phyloP scores from a whole-genome alignment of 2,329 filamentous ascomycete species.

The Chrysosporium queenslandicum region DNA sequence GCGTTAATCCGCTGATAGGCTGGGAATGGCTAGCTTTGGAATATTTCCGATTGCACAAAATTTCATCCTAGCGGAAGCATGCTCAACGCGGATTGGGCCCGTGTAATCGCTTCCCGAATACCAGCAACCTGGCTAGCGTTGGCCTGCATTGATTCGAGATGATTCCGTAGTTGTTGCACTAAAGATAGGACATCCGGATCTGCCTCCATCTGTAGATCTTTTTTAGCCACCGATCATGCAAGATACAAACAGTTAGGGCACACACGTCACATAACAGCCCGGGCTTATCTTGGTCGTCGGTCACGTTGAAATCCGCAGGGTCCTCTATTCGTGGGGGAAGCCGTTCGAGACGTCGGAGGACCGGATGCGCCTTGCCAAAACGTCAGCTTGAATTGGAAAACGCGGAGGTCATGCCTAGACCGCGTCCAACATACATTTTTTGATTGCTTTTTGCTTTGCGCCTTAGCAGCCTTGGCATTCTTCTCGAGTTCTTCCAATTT shows the following conservation, averaged over 20 bases:
- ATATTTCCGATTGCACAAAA: background rate
- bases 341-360: slow-evolving; percentile 27
- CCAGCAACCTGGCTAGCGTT: slow-evolving; percentile 32
- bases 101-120: slow-evolving; percentile 30
- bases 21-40: background rate
- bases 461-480: slow-evolving; percentile 34
- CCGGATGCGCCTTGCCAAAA: slow-evolving; percentile 30
- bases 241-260: background rate
- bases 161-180: slow-evolving; percentile 34
- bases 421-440: slow-evolving; percentile 29
- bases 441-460: slow-evolving; percentile 32
- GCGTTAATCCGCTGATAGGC: background rate
- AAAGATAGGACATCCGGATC: slow-evolving; percentile 29
- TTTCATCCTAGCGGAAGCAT: slow-evolving; percentile 17
- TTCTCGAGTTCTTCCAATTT: slow-evolving; percentile 36
- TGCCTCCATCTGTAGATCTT: slow-evolving; percentile 25
- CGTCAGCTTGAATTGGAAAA: background rate
- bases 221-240: slow-evolving; percentile 5
- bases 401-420: background rate
- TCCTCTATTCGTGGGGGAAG: slow-evolving; percentile 6
- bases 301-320: slow-evolving; percentile 24
- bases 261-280: slow-evolving; percentile 29
- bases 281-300: slow-evolving; percentile 21
- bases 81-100: slow-evolving; percentile 21
- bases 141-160: slow-evolving; percentile 37